Base-by-base conservation (phyloP, 805 yeast species). In the Wickerhamiella shivajii region DNA sequence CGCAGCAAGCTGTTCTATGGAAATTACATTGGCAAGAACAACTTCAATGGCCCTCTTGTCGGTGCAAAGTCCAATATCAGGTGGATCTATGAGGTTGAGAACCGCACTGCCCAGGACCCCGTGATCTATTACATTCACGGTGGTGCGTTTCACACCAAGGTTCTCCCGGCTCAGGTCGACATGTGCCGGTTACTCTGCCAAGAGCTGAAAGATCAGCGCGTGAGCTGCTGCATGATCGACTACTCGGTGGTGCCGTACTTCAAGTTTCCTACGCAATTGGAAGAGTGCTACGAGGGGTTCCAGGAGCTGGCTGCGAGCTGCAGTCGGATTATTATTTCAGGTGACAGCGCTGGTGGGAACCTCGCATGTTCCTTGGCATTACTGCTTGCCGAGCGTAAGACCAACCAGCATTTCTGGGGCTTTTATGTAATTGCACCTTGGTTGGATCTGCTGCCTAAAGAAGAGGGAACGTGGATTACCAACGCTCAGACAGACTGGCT, bases 331-430 rank as follows among this genome's bases (percentile, higher is more conserved):
- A 24, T 31, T n/a, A 10, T 31, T 4, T 12, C 24, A 6, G 34
- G 34, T 9, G 28, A 31, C 15, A 12, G 20, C 14, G 34, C 34
- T 11, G 34, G 34, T n/a, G 31, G 31, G 4, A 28, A 28, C 14
- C 7, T 28, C 24, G 13, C 27, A 7, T 6, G 11, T 7, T 23
- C 24, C 9, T 6, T 18, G 8, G 24, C 31, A 6, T 8, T 18
- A 4, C 13, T n/a, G 4, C 23, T 28, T 12, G 20, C 18, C 18
- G 18, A 14, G 20, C 16, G 11, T 9, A 18, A 19, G 5, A 16
- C 20, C 5, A 12, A n/a, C 6, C 13, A 10, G 5, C 23, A 16
- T 8, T 12, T 28, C n/a, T 28, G 18, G 16, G 31, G 31, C n/a
- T 5, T 18, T 13, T 28, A 28, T 18, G 24, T 18, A 4, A 8